These are phyloP conservation scores for Apophysomyces trapeziformis DNA, from an alignment of 371 early-diverging fungal species.

Conservation along the genomic window DNA sequence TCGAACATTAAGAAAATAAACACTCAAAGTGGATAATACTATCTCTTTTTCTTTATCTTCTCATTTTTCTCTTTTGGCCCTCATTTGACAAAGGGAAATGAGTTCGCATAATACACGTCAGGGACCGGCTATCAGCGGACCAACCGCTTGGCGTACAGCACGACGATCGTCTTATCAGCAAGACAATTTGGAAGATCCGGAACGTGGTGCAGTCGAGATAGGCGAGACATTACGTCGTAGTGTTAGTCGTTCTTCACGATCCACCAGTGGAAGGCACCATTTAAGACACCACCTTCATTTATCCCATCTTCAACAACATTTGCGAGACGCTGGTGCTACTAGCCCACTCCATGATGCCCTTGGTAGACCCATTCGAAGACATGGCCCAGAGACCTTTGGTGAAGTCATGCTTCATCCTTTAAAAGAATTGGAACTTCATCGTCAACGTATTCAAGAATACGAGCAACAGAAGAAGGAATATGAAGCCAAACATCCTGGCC, in stretches of 20 bases:
- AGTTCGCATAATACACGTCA: neutral
- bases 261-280: constrained; percentile 1
- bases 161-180: constrained; percentile 5
- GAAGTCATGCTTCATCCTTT: constrained; percentile 46
- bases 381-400: constrained; percentile 52
- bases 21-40: neutral
- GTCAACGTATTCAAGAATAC: constrained; percentile 39
- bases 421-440: constrained; percentile 37
- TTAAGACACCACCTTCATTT: neutral
- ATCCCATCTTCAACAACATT: neutral
- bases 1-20: constrained; percentile 7
- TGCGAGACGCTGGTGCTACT: neutral
- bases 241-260: constrained; percentile 6
- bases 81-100: neutral
- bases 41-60: neutral
- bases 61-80: neutral
- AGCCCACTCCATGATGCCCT: constrained; percentile 34
- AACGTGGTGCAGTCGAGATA: neutral
- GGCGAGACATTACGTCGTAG: neutral
- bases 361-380: constrained; percentile 39
- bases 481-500: constrained; percentile 40
- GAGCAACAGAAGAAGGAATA: constrained; percentile 37
- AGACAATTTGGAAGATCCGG: constrained; percentile 1
- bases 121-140: constrained; percentile 2
- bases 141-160: constrained; percentile 3